These are phyloP conservation scores for Ceratocystis smalleyi DNA, from an alignment of 2,329 filamentous ascomycete species.

Conservation along the genomic window DNA sequence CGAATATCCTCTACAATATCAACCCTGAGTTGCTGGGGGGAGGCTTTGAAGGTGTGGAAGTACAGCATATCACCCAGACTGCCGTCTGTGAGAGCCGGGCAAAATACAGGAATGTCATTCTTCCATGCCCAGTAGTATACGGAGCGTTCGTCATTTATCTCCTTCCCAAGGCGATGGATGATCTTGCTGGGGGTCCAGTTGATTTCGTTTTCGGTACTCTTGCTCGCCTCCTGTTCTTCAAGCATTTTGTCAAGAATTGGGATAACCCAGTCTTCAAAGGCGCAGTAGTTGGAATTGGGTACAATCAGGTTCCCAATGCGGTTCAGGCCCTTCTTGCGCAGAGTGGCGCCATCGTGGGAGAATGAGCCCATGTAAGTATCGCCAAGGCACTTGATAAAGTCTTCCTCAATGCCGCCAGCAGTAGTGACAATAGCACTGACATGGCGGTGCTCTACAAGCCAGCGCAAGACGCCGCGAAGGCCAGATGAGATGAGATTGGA, in stretches of 20 bases:
- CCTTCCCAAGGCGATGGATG: constrained; percentile 75
- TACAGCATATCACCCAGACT: constrained; percentile 96
- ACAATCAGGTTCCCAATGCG: constrained; percentile 92
- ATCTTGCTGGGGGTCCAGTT: constrained; percentile 91
- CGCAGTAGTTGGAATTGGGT: constrained; percentile 87
- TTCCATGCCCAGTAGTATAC: constrained; percentile 97
- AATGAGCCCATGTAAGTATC: constrained; percentile 89
- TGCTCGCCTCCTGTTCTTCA: constrained; percentile 75
- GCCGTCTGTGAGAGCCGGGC: constrained; percentile 86
- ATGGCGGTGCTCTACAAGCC: constrained; percentile 82
- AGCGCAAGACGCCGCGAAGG: constrained; percentile 77
- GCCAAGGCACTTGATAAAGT: constrained; percentile 95
- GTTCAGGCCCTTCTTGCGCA: constrained; percentile 79
- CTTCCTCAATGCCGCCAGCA: constrained; percentile 88
- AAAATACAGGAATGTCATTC: constrained; percentile 94
- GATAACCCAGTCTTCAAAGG: constrained; percentile 94
- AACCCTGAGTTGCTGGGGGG: constrained; percentile 63
- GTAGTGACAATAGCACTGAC: constrained; percentile 90
- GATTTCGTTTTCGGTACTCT: constrained; percentile 51
- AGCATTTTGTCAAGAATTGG: constrained; percentile 92
- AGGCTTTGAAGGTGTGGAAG: constrained; percentile 89
- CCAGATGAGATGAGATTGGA: constrained; percentile 96
- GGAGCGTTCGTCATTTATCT: constrained; percentile 82
- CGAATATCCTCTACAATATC: constrained; percentile 93
- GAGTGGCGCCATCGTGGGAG: constrained; percentile 54